Base-by-base conservation (phyloP, 2,329 filamentous ascomycete species). In the Fusarium xyrophilum region DNA sequence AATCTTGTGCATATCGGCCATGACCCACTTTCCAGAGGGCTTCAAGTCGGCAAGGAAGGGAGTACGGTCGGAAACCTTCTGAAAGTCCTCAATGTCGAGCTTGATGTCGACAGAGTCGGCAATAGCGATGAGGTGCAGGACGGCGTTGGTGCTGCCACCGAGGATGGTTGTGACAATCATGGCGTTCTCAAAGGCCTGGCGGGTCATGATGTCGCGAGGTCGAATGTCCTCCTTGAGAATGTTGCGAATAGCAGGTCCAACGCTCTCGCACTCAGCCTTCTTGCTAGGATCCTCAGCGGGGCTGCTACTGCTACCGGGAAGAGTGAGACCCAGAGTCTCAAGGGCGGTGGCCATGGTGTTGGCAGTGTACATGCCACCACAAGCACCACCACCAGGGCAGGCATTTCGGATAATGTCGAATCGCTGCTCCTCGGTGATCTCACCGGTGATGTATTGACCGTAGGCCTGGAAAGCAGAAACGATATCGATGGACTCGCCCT, bases 391-490 rank as follows among this genome's bases (percentile, higher is more conserved):
- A 35, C 81, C 81, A 38, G 81, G 81, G 69, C 94, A 97, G 43
- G 96, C 94, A 77, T 98, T 85, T 66, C 93, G 88, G 79, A 97
- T 97, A 76, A 98, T 95, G 80, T 98, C 96, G 79, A 93, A 97
- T 54, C 96, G 90, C 81, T 95, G 86, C 76, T 96, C 90, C 81
- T 99, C 96, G 69, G 86, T 91, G 80, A 98, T 97, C 76, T 97
- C 88, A 43, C 95, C 95, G 15, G 92, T 88, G 73, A 99, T 90
- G 82, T 94, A 98, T 79, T 97, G 93, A 28, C 96, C 96, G 77
- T 98, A 98, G 8, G 95, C 91, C 82, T 99, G 96, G 88, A 99
- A 99, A 43, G 96, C 96, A 51, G 93, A 97, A 63, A 99, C 92
- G 55, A 99, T 97, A 78, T 99, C 95, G 73, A 97, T 93, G 61